Evolutionary conservation across 2,329 filamentous ascomycete genomes (phyloP).

Genomic region (Calonectria ilicicola): DNA sequence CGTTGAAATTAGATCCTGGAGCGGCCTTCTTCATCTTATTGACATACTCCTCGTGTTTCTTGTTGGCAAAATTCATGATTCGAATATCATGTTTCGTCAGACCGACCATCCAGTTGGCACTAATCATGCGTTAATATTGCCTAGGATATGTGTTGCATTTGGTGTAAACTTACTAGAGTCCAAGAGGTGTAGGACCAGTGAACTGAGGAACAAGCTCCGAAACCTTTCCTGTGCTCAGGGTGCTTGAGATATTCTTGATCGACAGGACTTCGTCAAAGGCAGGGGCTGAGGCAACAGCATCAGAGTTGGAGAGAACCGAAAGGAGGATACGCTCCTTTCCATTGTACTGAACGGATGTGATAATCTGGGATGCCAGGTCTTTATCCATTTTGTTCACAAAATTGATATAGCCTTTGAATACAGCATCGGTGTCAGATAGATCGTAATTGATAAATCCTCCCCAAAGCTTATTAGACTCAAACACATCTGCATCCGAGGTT

Average conservation of each 20-base stretch:
- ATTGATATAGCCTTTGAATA: slow-evolving; percentile 44
- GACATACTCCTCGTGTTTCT: slow-evolving; percentile 44
- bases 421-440: slow-evolving; percentile 33
- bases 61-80: slow-evolving; percentile 47
- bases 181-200: slow-evolving; percentile 47
- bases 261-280: slow-evolving; percentile 39
- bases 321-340: slow-evolving; percentile 28
- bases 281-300: slow-evolving; percentile 36
- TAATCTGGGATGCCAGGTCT: slow-evolving; percentile 45
- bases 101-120: slow-evolving; percentile 49
- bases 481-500: slow-evolving; percentile 13
- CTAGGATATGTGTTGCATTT: fast-evolving
- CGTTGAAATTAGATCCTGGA: slow-evolving; percentile 38
- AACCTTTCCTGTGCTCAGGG: slow-evolving; percentile 36
- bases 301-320: slow-evolving; percentile 43
- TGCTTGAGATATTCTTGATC: slow-evolving; percentile 38
- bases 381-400: slow-evolving; percentile 43
- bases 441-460: slow-evolving; percentile 44
- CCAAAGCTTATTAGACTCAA: slow-evolving; percentile 43
- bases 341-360: slow-evolving; percentile 40
- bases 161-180: slow-evolving; percentile 35
- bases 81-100: slow-evolving; percentile 42
- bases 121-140: not conserved
- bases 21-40: slow-evolving; percentile 42
- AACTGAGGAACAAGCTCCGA: slow-evolving; percentile 46